Percentiles rank a stretch among this genome's conserved stretches.
Evolutionary conservation across 257 asterid genomes (phyloP).

Genomic region (Solanum piurae): DNA sequence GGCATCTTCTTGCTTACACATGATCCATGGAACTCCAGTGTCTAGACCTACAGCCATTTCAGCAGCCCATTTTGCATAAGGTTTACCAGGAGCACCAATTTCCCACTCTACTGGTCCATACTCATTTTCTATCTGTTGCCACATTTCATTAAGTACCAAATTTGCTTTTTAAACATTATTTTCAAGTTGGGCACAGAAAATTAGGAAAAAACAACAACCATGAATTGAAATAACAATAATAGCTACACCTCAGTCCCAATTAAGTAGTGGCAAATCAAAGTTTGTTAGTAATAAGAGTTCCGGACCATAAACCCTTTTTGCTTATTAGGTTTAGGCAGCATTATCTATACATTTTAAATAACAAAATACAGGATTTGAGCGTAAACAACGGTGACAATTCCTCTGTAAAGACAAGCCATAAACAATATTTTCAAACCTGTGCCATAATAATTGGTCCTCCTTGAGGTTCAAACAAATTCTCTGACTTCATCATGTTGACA

Average conservation of each 20-base stretch:
- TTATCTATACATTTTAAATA: too few relatives aligned
- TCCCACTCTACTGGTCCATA: slow-evolving; percentile 90
- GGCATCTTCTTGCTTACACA: slow-evolving; percentile 92
- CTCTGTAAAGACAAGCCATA: background rate
- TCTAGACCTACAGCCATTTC: slow-evolving; percentile 71
- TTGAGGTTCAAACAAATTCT: slow-evolving; percentile 50
- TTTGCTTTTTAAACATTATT: background rate
- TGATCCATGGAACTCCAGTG: slow-evolving; percentile 96
- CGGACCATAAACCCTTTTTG: background rate
- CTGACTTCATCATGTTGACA: slow-evolving; percentile 48
- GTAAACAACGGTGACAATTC: background rate
- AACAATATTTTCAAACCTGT: slow-evolving; percentile 26
- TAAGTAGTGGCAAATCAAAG: background rate
- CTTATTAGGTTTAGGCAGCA: background rate
- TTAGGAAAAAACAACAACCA: background rate
- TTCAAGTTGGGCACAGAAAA: background rate
- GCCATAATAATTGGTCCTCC: slow-evolving; percentile 85
- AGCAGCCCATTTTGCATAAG: slow-evolving; percentile 86
- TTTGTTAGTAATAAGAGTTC: background rate
- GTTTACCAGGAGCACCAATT: slow-evolving; percentile 78
- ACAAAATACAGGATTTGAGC: too few relatives aligned
- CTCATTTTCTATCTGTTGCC: slow-evolving; percentile 78
- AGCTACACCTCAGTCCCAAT: background rate
- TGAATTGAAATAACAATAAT: background rate
- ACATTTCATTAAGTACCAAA: background rate